Evolutionary conservation across 140 eudicot genomes (phyloP).

Genomic region (Erigeron philadelphicus): DNA sequence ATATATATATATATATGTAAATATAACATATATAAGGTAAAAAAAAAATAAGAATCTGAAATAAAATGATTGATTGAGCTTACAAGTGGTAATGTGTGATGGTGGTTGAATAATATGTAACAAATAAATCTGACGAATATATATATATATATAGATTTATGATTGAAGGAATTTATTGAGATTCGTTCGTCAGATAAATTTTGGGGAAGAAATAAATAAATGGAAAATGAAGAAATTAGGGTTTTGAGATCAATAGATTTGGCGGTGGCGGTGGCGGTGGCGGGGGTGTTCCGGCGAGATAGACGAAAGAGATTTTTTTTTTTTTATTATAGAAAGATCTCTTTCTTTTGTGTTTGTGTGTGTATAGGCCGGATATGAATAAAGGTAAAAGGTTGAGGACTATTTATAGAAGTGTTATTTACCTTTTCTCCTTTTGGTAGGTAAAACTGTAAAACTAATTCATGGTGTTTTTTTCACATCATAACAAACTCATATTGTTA

Average conservation of each 20-base stretch:
- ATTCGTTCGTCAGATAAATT: slow-evolving; percentile 29
- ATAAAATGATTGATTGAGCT: slow-evolving; percentile 22
- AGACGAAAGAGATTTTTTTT: slow-evolving; percentile 36
- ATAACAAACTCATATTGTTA: no score
- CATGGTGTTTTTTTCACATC: no score
- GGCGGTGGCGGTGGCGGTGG: neutral
- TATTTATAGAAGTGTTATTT: slow-evolving; percentile 34
- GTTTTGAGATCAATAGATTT: slow-evolving; percentile 11
- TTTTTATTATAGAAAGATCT: no score
- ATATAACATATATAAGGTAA: neutral
- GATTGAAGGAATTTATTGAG: slow-evolving; percentile 20
- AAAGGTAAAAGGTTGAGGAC: slow-evolving; percentile 22
- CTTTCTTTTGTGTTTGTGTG: neutral
- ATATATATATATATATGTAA: neutral
- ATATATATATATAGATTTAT: neutral
- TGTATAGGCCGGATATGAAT: slow-evolving; percentile 28
- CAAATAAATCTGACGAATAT: slow-evolving; percentile 21
- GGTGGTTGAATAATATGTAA: no score
- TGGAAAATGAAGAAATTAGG: slow-evolving; percentile 21
- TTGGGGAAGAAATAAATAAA: slow-evolving; percentile 11
- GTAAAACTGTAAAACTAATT: no score
- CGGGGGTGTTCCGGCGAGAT: slow-evolving; percentile 24
- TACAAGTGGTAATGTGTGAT: slow-evolving; percentile 35
- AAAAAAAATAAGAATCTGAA: neutral
- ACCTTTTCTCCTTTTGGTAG: neutral